phyloP scores from a whole-genome alignment of 805 yeast species.

The Tetrapisispora fleetii region DNA sequence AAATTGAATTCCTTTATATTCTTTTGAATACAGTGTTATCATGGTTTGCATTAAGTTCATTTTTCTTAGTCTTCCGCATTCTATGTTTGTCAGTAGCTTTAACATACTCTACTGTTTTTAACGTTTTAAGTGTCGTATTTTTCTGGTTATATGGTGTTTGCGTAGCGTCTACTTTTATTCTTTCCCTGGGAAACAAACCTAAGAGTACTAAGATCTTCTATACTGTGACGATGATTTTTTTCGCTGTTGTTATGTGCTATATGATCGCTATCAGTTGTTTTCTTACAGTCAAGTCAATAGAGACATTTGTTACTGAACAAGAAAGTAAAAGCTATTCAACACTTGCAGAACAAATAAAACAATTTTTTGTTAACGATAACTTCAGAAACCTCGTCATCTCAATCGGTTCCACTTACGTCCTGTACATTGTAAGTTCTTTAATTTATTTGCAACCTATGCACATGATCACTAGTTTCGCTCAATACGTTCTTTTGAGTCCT shows the following conservation, averaged over 20 bases:
- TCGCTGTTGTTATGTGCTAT: constrained; percentile 82
- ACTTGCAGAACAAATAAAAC: constrained; percentile 26
- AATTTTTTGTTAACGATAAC: constrained; percentile 52
- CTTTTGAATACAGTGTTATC: constrained; percentile 64
- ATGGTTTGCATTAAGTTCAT: constrained; percentile 89
- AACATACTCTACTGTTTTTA: constrained; percentile 53
- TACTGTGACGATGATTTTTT: constrained; percentile 60
- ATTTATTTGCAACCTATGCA: constrained; percentile 86
- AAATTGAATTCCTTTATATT: constrained; percentile 74
- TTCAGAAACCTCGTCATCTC: constrained; percentile 87
- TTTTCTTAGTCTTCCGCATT: constrained; percentile 81
- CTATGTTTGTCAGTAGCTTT: constrained; percentile 67
- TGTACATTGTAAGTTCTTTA: constrained; percentile 70
- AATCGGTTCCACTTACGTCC: constrained; percentile 68
- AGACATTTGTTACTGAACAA: constrained; percentile 33
- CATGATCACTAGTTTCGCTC: constrained; percentile 78
- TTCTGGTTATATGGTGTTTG: constrained; percentile 80
- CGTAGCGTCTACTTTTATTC: constrained; percentile 72
- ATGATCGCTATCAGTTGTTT: constrained; percentile 83
- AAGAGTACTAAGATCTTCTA: constrained; percentile 78
- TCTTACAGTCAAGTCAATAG: constrained; percentile 67
- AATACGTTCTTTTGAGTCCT: constrained; percentile 77
- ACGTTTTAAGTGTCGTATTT: constrained; percentile 64
- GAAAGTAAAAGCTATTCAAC: constrained; percentile 6
- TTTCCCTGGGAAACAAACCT: constrained; percentile 91